phyloP scores from a whole-genome alignment of 1,284 basidiomycete genomes.

The Thelephora terrestris region DNA sequence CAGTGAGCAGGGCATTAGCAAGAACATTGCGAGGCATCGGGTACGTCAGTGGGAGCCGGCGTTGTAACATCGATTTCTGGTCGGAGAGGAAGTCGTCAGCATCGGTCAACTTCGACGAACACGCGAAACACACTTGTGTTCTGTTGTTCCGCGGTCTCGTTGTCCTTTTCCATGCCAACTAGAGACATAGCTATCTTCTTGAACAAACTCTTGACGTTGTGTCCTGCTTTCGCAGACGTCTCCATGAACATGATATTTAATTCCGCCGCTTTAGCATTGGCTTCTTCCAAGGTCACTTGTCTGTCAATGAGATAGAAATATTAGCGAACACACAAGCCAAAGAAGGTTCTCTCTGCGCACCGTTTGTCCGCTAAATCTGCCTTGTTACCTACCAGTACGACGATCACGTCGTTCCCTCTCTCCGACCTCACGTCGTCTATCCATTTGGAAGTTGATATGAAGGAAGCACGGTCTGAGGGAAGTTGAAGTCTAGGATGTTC shows the following conservation, averaged over 20 bases:
- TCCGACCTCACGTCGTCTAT: slow-evolving; percentile 99
- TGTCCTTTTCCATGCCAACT: slow-evolving; percentile 90
- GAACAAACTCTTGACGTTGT: slow-evolving; percentile 98
- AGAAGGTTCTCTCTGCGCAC: slow-evolving; percentile 32
- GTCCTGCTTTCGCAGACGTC: slow-evolving; percentile 97
- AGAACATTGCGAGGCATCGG: slow-evolving; percentile 69
- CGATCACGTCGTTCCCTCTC: slow-evolving; percentile 96
- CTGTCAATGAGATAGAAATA: slow-evolving; percentile 32
- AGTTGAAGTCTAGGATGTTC: neutral
- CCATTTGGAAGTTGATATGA: slow-evolving; percentile 97
- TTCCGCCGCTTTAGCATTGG: slow-evolving; percentile 88
- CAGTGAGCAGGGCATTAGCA: slow-evolving; percentile 34
- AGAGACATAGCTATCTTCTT: slow-evolving; percentile 98
- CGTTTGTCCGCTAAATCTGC: slow-evolving; percentile 93
- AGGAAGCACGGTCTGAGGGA: slow-evolving; percentile 80
- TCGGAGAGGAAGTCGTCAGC: neutral
- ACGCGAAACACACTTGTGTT: slow-evolving; percentile 53
- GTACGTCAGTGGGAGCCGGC: slow-evolving; percentile 49
- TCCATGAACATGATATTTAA: slow-evolving; percentile 98
- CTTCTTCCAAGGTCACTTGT: slow-evolving; percentile 98
- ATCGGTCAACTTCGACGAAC: slow-evolving; percentile 8
- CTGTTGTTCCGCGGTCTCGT: slow-evolving; percentile 47
- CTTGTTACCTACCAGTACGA: slow-evolving; percentile 98
- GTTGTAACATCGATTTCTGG: slow-evolving; percentile 77
- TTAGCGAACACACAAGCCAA: neutral